Percentiles rank a stretch among this genome's conserved stretches.
Evolutionary conservation across 805 yeast genomes (phyloP).

Genomic region (Diddensiella caesifluorescens): DNA sequence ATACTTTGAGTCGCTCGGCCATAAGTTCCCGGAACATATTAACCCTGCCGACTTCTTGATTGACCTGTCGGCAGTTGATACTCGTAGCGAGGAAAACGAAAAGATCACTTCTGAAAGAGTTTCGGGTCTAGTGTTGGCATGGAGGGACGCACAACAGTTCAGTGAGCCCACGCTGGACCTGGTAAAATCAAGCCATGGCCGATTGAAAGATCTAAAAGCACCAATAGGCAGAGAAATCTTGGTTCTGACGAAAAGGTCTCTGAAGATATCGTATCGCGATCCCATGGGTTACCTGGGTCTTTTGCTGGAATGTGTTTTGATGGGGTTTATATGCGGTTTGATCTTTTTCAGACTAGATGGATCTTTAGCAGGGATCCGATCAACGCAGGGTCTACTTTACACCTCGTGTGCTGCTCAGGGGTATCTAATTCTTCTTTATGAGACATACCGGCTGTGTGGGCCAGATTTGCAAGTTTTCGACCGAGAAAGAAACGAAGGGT

Average conservation of each 20-base stretch:
- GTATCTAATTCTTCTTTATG: constrained; percentile 52
- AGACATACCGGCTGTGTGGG: constrained; percentile 51
- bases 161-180: neutral
- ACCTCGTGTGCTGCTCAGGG: constrained; percentile 50
- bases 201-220: constrained; percentile 30
- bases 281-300: constrained; percentile 43
- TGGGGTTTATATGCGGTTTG: constrained; percentile 71
- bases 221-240: constrained; percentile 40
- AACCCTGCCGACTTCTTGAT: constrained; percentile 61
- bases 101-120: constrained; percentile 34
- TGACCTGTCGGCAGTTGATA: constrained; percentile 54
- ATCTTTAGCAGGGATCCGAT: constrained; percentile 58
- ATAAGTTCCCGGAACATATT: constrained; percentile 39
- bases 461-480: constrained; percentile 52
- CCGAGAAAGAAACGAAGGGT: constrained; percentile 66
- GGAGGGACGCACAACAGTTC: constrained; percentile 32
- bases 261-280: constrained; percentile 47
- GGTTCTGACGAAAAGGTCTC: constrained; percentile 43
- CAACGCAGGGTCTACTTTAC: constrained; percentile 50
- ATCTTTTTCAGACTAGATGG: constrained; percentile 52
- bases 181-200: neutral
- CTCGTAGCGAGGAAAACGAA: constrained; percentile 37
- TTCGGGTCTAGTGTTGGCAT: constrained; percentile 31
- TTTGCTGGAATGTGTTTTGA: constrained; percentile 42
- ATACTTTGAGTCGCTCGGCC: constrained; percentile 48